These are phyloP conservation scores for Simmondsia chinensis DNA, from an alignment of 148 eudicot species.

Conservation along the genomic window DNA sequence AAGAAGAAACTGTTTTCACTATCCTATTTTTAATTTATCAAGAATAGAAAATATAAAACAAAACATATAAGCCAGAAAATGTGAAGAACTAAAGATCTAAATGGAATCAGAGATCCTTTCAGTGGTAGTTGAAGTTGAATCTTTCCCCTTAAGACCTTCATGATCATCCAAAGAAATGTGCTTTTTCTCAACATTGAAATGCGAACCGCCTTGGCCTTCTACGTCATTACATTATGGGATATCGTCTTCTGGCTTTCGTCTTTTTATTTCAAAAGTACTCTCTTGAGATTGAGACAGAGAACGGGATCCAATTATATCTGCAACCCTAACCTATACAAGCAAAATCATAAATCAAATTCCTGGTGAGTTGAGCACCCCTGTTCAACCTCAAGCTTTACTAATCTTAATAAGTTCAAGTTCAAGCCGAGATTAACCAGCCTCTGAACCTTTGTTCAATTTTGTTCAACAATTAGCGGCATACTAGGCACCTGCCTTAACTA, in stretches of 20 bases:
- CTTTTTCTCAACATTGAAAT: conserved; percentile 31
- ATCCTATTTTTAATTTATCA: no score
- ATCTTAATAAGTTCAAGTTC: neutral
- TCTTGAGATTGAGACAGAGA: conserved; percentile 2
- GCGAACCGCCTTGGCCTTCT: conserved; percentile 28
- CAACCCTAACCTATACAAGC: conserved; percentile 44
- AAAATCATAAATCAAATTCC: neutral
- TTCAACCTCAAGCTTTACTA: no score
- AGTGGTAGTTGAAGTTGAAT: conserved; percentile 14
- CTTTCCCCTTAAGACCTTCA: conserved; percentile 18
- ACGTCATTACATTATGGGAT: conserved; percentile 11
- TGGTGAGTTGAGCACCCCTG: neutral
- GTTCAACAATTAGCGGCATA: no score
- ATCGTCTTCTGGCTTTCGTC: conserved; percentile 13
- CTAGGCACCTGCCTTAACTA: no score
- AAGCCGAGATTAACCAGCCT: no score
- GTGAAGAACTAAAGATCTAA: no score
- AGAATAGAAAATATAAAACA: no score
- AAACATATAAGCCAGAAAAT: no score
- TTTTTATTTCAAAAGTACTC: conserved; percentile 6
- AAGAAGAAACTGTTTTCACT: no score
- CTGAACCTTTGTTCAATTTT: no score
- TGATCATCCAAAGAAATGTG: conserved; percentile 15
- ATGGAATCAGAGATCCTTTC: conserved; percentile 6
- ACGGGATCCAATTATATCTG: conserved; percentile 29